Percentiles rank a stretch among this genome's conserved stretches.
Conservation (phyloP, 2,329 filamentous ascomycete genomes). For the Neurospora crassa region DNA sequence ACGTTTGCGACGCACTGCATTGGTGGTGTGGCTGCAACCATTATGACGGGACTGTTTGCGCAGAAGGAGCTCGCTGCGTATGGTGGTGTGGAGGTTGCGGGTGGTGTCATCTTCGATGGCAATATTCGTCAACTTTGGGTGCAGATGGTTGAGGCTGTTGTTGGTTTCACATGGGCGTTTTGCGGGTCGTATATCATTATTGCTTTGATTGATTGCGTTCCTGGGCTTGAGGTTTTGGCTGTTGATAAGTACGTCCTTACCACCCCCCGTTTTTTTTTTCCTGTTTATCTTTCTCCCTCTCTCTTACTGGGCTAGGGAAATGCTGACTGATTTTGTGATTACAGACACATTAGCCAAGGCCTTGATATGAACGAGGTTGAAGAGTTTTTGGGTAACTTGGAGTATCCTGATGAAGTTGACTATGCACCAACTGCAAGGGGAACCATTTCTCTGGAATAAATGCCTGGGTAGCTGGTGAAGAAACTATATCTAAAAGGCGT, state of each 20-base stretch:
- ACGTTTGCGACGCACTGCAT: slow-evolving; percentile 46
- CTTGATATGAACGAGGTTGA: slow-evolving; percentile 42
- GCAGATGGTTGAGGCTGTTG: slow-evolving; percentile 39
- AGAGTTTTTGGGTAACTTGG: slow-evolving; percentile 30
- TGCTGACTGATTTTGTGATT: slow-evolving; percentile 1
- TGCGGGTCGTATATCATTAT: slow-evolving; percentile 37
- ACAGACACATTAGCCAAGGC: slow-evolving; percentile 34
- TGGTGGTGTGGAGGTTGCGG: slow-evolving; percentile 35
- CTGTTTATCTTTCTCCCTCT: no score
- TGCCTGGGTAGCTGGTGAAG: neutral
- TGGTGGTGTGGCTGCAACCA: slow-evolving; percentile 39
- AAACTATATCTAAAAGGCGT: neutral
- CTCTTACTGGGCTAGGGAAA: neutral
- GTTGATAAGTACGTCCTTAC: slow-evolving; percentile 38
- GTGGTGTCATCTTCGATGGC: slow-evolving; percentile 43
- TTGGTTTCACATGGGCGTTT: slow-evolving; percentile 43
- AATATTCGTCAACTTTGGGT: slow-evolving; percentile 39
- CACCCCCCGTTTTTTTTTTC: neutral
- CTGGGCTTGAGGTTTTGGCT: slow-evolving; percentile 41
- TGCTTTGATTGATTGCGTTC: slow-evolving; percentile 41
- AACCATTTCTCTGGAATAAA: slow-evolving; percentile 10
- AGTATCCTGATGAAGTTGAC: slow-evolving; percentile 18
- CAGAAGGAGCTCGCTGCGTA: slow-evolving; percentile 41
- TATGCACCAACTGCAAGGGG: slow-evolving; percentile 16
- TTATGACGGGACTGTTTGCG: slow-evolving; percentile 41